Percentiles rank a stretch among this genome's conserved stretches.
phyloP scores from a whole-genome alignment of 306 rosid species.

The Myrica gale region DNA sequence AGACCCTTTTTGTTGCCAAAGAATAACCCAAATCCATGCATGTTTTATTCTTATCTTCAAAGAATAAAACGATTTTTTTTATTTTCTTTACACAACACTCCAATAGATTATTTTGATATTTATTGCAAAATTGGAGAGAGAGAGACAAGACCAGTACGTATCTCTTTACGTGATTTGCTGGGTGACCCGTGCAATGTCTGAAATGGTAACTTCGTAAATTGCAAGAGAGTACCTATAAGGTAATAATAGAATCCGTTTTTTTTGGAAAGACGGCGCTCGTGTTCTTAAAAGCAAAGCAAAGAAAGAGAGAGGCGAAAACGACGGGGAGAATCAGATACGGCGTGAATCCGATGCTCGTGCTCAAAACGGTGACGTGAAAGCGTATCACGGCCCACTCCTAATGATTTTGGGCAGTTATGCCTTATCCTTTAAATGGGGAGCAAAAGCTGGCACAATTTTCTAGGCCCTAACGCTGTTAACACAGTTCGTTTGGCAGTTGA shows the following conservation, averaged over 20 bases:
- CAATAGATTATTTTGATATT: no score
- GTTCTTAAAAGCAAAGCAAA: neutral
- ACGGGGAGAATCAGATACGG: conserved; percentile 37
- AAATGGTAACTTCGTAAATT: no score
- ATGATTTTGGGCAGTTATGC: conserved; percentile 2
- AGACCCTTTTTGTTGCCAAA: neutral
- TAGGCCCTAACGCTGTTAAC: conserved; percentile 5
- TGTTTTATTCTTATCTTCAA: neutral
- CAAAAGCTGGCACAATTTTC: neutral
- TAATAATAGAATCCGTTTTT: neutral
- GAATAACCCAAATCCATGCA: neutral
- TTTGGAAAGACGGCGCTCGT: conserved; percentile 45
- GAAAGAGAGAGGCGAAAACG: conserved; percentile 24
- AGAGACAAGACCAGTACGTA: no score
- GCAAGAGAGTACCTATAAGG: no score
- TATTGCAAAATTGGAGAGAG: no score
- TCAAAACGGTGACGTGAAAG: conserved; percentile 23
- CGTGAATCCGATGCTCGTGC: conserved; percentile 37
- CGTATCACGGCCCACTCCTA: neutral
- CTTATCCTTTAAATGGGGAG: conserved; percentile 7
- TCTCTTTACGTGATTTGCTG: no score
- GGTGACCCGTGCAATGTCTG: no score
- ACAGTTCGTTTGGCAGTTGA: no score
- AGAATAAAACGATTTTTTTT: neutral
- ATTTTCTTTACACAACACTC: no score